A percentile compares a stretch with the other conserved stretches of the same genome.
Evolutionary conservation across 73 alveolate species (phyloP).

Genomic region (Stentor roeselii): DNA sequence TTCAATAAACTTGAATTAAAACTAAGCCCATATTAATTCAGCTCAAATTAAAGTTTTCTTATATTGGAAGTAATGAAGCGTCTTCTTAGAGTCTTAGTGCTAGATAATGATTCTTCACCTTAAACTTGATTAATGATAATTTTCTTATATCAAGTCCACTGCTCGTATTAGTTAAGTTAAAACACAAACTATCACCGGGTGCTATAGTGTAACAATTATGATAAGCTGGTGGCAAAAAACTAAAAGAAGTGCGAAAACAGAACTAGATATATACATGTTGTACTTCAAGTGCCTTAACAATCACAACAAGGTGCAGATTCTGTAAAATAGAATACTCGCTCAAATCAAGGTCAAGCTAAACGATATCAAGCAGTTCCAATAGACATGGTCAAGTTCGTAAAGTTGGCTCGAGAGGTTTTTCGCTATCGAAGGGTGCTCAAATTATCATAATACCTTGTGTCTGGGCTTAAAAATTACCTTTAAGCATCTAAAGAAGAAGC

Average conservation of each 20-base stretch:
- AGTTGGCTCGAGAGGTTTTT: conserved; percentile 77
- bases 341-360: conserved; percentile 43
- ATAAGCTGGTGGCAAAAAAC: conserved; percentile 39
- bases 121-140: no score
- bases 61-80: no score
- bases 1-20: no score
- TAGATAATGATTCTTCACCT: no score
- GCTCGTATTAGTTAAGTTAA: no score
- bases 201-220: conserved; percentile 48
- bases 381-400: conserved; percentile 70
- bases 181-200: no score
- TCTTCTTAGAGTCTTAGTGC: no score
- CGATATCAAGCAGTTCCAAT: conserved; percentile 53
- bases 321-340: not conserved
- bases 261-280: conserved; percentile 72
- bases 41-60: no score
- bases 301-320: conserved; percentile 18
- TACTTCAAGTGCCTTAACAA: conserved; percentile 71
- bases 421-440: conserved; percentile 80
- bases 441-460: conserved; percentile 75
- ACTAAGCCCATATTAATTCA: no score
- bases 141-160: no score
- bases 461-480: conserved; percentile 45
- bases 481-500: conserved; percentile 66
- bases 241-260: conserved; percentile 58